Conservation (phyloP, 306 rosid species). For the Cucurbita pepo region DNA sequence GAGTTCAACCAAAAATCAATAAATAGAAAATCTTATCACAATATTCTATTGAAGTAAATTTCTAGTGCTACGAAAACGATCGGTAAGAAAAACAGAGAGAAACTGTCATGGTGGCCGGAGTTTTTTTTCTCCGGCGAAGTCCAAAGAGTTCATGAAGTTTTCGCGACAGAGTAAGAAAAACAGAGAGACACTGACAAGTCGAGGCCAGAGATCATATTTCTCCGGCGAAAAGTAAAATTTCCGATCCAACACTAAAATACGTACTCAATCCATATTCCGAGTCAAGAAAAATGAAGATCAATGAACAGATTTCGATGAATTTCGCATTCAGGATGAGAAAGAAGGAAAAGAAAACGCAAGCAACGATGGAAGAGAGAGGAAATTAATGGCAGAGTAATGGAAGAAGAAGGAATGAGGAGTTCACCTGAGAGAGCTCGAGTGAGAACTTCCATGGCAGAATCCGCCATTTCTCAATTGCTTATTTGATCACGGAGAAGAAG, state of each 20-base stretch:
- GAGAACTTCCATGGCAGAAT: conserved; percentile 37
- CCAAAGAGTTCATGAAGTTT: not conserved
- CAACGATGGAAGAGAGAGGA: too few relatives aligned
- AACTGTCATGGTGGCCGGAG: not conserved
- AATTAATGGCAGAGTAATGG: not conserved
- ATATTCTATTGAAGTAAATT: not conserved
- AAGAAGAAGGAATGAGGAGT: not conserved
- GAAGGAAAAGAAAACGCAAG: not conserved
- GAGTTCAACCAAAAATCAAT: not conserved
- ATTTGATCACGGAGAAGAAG: not conserved
- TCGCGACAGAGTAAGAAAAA: not conserved
- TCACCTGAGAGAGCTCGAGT: conserved; percentile 74
- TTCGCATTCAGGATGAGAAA: not conserved
- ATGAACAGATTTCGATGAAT: not conserved
- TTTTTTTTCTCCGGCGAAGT: not conserved
- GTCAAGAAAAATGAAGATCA: not conserved
- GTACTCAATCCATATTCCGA: not conserved
- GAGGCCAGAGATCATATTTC: not conserved
- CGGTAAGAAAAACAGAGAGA: not conserved
- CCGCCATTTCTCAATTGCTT: conserved; percentile 7
- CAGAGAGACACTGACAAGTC: not conserved
- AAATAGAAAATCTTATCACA: not conserved
- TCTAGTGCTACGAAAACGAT: not conserved
- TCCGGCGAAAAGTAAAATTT: not conserved
- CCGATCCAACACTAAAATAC: not conserved